Evolutionary conservation across 2,329 filamentous ascomycete species (phyloP).

Genomic region (Endoconidiophora laricicola): DNA sequence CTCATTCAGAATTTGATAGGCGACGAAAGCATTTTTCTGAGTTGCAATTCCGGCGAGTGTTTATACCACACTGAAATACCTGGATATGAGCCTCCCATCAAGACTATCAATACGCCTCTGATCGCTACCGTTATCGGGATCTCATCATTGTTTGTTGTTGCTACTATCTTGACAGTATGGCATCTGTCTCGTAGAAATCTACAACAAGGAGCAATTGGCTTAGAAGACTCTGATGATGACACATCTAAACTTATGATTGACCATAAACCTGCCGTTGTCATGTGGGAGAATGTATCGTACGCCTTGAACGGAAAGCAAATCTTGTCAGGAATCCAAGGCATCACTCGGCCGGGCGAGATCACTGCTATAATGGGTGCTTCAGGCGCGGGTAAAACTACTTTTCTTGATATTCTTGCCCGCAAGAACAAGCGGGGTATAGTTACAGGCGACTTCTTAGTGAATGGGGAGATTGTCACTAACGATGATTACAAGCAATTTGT

Average conservation of each 20-base stretch:
- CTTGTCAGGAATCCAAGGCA: constrained; percentile 60
- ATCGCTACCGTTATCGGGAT: constrained; percentile 87
- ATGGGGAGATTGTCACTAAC: constrained; percentile 77
- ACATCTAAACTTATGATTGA: constrained; percentile 72
- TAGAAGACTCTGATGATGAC: constrained; percentile 86
- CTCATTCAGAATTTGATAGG: constrained; percentile 81
- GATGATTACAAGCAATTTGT: constrained; percentile 79
- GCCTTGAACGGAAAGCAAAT: constrained; percentile 77
- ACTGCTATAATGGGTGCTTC: constrained; percentile 98
- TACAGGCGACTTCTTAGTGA: constrained; percentile 74
- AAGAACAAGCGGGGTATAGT: constrained; percentile 86
- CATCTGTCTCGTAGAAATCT: constrained; percentile 64
- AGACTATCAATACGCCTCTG: constrained; percentile 90
- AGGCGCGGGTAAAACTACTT: constrained; percentile 92
- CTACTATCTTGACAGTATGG: constrained; percentile 68
- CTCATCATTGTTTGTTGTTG: constrained; percentile 75
- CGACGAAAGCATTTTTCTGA: constrained; percentile 71
- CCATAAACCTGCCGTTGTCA: constrained; percentile 76
- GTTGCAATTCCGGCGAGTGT: constrained; percentile 79
- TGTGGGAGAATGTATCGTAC: constrained; percentile 80
- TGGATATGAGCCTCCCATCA: constrained; percentile 73
- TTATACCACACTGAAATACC: constrained; percentile 84
- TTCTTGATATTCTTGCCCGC: constrained; percentile 84
- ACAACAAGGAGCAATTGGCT: constrained; percentile 54
- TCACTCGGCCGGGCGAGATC: constrained; percentile 87